Percentiles rank a stretch among this genome's conserved stretches.
These are phyloP conservation scores for Flaveria floridana DNA, from an alignment of 140 eudicot genomes.

Conservation along the genomic window DNA sequence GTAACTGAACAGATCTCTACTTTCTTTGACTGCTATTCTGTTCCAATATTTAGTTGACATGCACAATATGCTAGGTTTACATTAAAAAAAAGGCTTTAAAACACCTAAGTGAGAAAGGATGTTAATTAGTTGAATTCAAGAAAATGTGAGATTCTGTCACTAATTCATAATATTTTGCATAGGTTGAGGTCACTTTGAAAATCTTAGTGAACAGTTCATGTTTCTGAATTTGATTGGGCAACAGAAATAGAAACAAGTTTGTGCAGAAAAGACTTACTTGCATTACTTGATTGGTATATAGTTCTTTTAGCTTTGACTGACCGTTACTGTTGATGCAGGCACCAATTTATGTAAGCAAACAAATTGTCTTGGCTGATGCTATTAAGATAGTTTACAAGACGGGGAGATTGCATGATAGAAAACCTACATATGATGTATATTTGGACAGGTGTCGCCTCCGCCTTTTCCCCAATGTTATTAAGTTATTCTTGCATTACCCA, in stretches of 20 bases:
- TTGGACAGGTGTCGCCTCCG: constrained; percentile 56
- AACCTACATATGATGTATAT: constrained; percentile 52
- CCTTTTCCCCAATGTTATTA: constrained; percentile 12
- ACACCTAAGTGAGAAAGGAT: background rate
- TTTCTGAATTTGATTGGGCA: background rate
- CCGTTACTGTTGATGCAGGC: constrained; percentile 43
- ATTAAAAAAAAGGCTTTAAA: background rate
- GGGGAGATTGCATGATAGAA: constrained; percentile 40
- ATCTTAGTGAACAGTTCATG: background rate
- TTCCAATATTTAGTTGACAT: constrained; percentile 3
- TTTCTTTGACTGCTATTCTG: background rate
- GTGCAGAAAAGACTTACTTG: background rate
- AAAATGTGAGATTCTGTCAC: background rate
- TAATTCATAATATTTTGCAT: background rate
- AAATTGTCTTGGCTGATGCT: constrained; percentile 64
- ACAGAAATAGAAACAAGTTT: constrained; percentile 5
- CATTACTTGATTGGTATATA: constrained; percentile 9
- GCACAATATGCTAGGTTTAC: background rate
- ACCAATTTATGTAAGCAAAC: constrained; percentile 71
- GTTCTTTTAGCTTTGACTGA: background rate
- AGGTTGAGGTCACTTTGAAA: background rate
- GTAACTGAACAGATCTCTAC: constrained; percentile 37
- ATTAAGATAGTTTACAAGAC: constrained; percentile 51
- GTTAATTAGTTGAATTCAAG: background rate
- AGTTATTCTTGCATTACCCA: constrained; percentile 7